phyloP scores from a whole-genome alignment of 2,329 filamentous ascomycete genomes.

The Ophiocordyceps sinensis region DNA sequence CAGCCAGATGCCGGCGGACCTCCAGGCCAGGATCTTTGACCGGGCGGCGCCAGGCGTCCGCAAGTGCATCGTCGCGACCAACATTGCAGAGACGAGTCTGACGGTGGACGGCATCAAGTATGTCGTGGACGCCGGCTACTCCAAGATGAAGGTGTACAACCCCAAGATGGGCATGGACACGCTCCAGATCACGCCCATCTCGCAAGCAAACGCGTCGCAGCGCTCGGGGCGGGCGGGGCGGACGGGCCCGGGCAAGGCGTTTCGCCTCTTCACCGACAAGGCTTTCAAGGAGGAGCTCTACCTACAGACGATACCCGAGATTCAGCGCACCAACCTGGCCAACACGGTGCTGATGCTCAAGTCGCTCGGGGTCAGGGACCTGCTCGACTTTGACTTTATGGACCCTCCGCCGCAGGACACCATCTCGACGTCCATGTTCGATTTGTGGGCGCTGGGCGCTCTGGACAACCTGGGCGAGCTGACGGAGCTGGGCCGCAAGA shows the following conservation, averaged over 20 bases:
- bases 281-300: slow-evolving; percentile 95
- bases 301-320: slow-evolving; percentile 92
- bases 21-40: slow-evolving; percentile 97
- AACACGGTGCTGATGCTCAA: slow-evolving; percentile 93
- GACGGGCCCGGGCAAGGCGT: slow-evolving; percentile 90
- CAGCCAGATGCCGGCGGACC: slow-evolving; percentile 96
- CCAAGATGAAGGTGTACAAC: slow-evolving; percentile 97
- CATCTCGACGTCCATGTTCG: slow-evolving; percentile 92
- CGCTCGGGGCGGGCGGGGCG: slow-evolving; percentile 85
- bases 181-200: slow-evolving; percentile 92
- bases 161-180: slow-evolving; percentile 99
- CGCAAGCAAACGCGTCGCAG: slow-evolving; percentile 89
- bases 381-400: slow-evolving; percentile 98
- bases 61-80: slow-evolving; percentile 96
- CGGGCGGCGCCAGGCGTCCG: slow-evolving; percentile 77
- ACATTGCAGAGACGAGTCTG: slow-evolving; percentile 95
- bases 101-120: slow-evolving; percentile 99
- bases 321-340: slow-evolving; percentile 88
- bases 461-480: slow-evolving; percentile 88
- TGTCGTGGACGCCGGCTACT: slow-evolving; percentile 90
- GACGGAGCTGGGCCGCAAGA: slow-evolving; percentile 72
- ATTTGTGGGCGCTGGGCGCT: slow-evolving; percentile 90
- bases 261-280: slow-evolving; percentile 84
- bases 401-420: slow-evolving; percentile 96
- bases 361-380: slow-evolving; percentile 82